Percentiles rank a stretch among this genome's conserved stretches.
These are phyloP conservation scores for Orbilia quercus DNA, from an alignment of 2,329 filamentous ascomycete species.

Conservation along the genomic window DNA sequence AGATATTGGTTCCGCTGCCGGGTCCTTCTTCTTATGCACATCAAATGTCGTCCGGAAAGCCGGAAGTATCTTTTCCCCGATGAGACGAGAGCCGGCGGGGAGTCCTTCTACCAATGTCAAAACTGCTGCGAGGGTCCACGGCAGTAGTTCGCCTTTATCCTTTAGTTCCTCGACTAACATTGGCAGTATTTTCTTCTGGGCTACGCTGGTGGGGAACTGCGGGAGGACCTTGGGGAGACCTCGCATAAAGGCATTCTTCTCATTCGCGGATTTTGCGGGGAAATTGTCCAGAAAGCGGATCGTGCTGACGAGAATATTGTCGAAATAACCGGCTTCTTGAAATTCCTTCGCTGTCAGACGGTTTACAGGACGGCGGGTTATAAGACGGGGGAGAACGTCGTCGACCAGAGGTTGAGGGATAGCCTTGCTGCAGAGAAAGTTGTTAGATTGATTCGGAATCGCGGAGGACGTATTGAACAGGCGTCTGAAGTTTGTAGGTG, in stretches of 20 bases:
- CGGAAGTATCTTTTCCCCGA: constrained; percentile 87
- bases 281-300: constrained; percentile 93
- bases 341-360: constrained; percentile 89
- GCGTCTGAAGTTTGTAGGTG: constrained; percentile 84
- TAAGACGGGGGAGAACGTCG: constrained; percentile 82
- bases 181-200: constrained; percentile 93
- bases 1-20: constrained; percentile 26
- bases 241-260: constrained; percentile 91
- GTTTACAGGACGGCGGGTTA: constrained; percentile 87
- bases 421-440: constrained; percentile 81
- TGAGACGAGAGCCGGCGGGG: constrained; percentile 79
- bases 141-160: constrained; percentile 80
- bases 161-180: constrained; percentile 93
- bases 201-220: constrained; percentile 90
- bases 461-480: constrained; percentile 81
- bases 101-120: constrained; percentile 88
- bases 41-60: constrained; percentile 82
- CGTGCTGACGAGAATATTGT: constrained; percentile 95
- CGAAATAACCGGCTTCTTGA: constrained; percentile 94
- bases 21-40: constrained; percentile 35
- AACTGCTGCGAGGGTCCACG: constrained; percentile 86
- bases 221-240: constrained; percentile 86
- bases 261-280: constrained; percentile 88
- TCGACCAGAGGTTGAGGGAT: constrained; percentile 81
- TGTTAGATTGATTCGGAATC: constrained; percentile 82